Evolutionary conservation across 2,329 filamentous ascomycete genomes (phyloP).

Genomic region (Claviceps maximensis): DNA sequence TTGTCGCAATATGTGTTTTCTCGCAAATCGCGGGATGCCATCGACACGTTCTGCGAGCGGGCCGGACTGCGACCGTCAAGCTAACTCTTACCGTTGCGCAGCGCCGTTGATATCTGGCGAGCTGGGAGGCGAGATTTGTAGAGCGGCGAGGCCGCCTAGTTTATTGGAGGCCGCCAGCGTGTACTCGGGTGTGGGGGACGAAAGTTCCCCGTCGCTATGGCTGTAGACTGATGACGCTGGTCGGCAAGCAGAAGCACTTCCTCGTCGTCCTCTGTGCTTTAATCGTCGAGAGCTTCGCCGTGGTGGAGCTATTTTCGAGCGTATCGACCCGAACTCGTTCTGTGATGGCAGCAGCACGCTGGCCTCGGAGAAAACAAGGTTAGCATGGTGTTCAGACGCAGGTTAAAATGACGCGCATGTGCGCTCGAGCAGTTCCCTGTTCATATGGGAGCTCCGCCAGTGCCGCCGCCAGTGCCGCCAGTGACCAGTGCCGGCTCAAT

Average conservation of each 20-base stretch:
- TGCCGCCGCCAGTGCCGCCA: neutral
- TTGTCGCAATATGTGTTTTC: too few relatives aligned
- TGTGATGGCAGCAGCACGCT: slow-evolving; percentile 9
- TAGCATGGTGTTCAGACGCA: neutral
- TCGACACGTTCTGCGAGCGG: neutral
- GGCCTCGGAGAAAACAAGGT: neutral
- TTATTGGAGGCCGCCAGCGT: slow-evolving; percentile 15
- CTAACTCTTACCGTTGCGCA: slow-evolving; percentile 26
- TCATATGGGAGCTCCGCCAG: neutral
- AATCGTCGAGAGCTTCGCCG: slow-evolving; percentile 22
- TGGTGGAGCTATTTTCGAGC: slow-evolving; percentile 21
- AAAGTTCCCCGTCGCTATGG: slow-evolving; percentile 19
- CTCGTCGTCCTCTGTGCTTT: slow-evolving; percentile 7
- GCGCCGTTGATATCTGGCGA: slow-evolving; percentile 34
- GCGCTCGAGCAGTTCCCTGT: neutral
- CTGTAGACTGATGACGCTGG: slow-evolving; percentile 44
- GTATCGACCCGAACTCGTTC: slow-evolving; percentile 8
- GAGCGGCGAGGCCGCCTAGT: slow-evolving; percentile 27
- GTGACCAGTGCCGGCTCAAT: too few relatives aligned
- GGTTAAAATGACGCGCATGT: neutral
- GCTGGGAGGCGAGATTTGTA: slow-evolving; percentile 41
- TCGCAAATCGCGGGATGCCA: neutral
- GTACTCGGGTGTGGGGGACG: slow-evolving; percentile 25
- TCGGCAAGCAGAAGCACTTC: slow-evolving; percentile 24
- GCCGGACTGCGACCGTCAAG: neutral